Evolutionary conservation across 495 filamentous ascomycete species (phyloP).

Genomic region (Friedmanniomyces simplex): DNA sequence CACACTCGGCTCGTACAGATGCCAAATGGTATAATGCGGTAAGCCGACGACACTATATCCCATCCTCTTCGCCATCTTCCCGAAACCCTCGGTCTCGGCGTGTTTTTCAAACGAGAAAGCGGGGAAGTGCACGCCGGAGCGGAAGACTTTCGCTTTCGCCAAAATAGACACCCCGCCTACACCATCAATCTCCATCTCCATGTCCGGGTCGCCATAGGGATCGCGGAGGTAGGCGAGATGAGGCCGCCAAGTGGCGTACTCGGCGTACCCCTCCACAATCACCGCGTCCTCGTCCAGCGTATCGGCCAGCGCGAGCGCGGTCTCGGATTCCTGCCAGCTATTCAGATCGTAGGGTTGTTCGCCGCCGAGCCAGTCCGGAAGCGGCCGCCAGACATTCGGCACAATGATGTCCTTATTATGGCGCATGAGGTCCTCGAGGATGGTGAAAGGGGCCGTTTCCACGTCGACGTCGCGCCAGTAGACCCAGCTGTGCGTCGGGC

Average conservation of each 20-base stretch:
- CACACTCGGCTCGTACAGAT: conserved; percentile 95
- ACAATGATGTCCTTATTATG: conserved; percentile 99
- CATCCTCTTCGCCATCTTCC: conserved; percentile 99
- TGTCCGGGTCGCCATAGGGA: conserved; percentile 94
- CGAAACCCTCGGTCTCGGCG: conserved; percentile 96
- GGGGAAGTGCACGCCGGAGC: conserved; percentile 91
- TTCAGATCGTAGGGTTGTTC: conserved; percentile 99
- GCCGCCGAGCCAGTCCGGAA: conserved; percentile 97
- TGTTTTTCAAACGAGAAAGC: conserved; percentile 99
- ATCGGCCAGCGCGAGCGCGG: conserved; percentile 84
- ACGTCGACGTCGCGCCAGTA: conserved; percentile 99
- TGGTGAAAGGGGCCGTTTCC: conserved; percentile 90
- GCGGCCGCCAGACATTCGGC: conserved; percentile 96
- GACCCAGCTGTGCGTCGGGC: conserved; percentile 96
- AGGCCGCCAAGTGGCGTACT: conserved; percentile 97
- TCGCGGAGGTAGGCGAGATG: conserved; percentile 96
- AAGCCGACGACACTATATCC: conserved; percentile 91
- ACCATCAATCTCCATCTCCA: conserved; percentile 99
- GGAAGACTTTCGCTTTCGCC: conserved; percentile 90
- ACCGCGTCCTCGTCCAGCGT: conserved; percentile 97
- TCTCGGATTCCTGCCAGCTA: conserved; percentile 99
- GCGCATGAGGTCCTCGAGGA: conserved; percentile 95
- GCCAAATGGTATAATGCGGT: conserved; percentile 98
- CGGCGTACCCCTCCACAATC: conserved; percentile 97
- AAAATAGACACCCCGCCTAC: conserved; percentile 96